Evolutionary conservation across 495 filamentous ascomycete species (phyloP).

Genomic region (Penicillium manginii): DNA sequence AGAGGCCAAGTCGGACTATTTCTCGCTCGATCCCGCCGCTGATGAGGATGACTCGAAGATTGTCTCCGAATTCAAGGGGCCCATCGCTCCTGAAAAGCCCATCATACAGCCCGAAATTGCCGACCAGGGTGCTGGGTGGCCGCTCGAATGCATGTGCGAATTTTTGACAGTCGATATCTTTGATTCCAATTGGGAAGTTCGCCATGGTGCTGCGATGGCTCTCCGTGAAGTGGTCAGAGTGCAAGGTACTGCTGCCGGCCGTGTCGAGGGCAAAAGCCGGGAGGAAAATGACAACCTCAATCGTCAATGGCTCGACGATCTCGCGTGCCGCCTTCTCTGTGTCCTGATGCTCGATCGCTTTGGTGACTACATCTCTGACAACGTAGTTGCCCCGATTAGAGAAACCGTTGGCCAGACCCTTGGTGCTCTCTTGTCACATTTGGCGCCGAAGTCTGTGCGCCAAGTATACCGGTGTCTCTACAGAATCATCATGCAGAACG

Average conservation of each 20-base stretch:
- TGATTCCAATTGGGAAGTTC: slow-evolving; percentile 91
- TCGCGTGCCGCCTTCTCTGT: slow-evolving; percentile 88
- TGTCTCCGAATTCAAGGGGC: slow-evolving; percentile 94
- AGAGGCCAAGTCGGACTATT: slow-evolving; percentile 70
- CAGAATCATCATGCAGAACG: slow-evolving; percentile 88
- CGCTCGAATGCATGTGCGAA: slow-evolving; percentile 90
- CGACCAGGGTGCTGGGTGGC: slow-evolving; percentile 78
- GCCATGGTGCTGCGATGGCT: slow-evolving; percentile 97
- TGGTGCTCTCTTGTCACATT: slow-evolving; percentile 81
- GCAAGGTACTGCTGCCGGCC: slow-evolving; percentile 90
- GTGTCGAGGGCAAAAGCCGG: slow-evolving; percentile 68
- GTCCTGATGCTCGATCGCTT: slow-evolving; percentile 98
- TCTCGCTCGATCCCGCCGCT: slow-evolving; percentile 76
- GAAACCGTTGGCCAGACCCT: slow-evolving; percentile 97
- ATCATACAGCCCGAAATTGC: slow-evolving; percentile 68
- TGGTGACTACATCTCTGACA: slow-evolving; percentile 96
- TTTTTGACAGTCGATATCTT: slow-evolving; percentile 91
- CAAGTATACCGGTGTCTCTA: slow-evolving; percentile 79
- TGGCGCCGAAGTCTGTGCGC: slow-evolving; percentile 74
- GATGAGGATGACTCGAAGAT: slow-evolving; percentile 88
- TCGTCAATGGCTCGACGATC: slow-evolving; percentile 84
- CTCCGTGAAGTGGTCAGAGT: slow-evolving; percentile 89
- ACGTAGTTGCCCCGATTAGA: slow-evolving; percentile 91
- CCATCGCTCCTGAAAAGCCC: slow-evolving; percentile 60
- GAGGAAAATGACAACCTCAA: slow-evolving; percentile 79